These are phyloP conservation scores for Coemansia sp. DNA, from an alignment of 192 early-diverging fungal species.

Conservation along the genomic window DNA sequence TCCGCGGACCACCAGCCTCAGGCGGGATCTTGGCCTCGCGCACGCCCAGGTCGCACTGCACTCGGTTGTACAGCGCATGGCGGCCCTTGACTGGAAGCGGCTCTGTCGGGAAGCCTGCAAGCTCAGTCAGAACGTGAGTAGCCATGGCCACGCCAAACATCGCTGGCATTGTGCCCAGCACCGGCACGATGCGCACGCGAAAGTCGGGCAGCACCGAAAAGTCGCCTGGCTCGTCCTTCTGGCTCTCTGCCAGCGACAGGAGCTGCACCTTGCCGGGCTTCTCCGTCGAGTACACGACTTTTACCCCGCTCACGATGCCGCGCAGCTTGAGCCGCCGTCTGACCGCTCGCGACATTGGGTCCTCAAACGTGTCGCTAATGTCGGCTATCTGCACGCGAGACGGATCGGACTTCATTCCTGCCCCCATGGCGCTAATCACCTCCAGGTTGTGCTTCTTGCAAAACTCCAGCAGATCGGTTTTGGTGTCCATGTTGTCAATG, in stretches of 20 bases:
- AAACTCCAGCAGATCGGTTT: conserved; percentile 84
- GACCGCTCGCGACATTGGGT: conserved; percentile 88
- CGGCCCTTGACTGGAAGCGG: conserved; percentile 76
- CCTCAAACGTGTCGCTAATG: conserved; percentile 92
- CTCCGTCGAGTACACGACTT: conserved; percentile 96
- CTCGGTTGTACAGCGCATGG: conserved; percentile 68
- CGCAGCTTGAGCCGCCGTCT: conserved; percentile 69
- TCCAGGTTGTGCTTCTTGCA: conserved; percentile 73
- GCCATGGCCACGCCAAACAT: conserved; percentile 95
- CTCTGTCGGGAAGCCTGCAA: conserved; percentile 64
- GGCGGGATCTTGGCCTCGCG: conserved; percentile 49
- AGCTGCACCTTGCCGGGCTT: conserved; percentile 90
- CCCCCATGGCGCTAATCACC: conserved; percentile 95
- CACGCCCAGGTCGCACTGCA: conserved; percentile 73
- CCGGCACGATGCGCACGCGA: conserved; percentile 80
- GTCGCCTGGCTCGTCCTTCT: conserved; percentile 81
- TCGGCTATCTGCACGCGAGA: conserved; percentile 95
- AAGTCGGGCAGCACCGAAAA: conserved; percentile 94
- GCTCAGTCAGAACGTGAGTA: conserved; percentile 74
- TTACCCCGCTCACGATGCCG: conserved; percentile 76
- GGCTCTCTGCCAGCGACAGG: conserved; percentile 84
- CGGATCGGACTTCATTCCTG: conserved; percentile 97
- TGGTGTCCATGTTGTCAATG: conserved; percentile 96
- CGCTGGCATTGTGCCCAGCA: conserved; percentile 88
- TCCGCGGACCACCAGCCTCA: conserved; percentile 25